A percentile compares a stretch with the other conserved stretches of the same genome.
Conservation (phyloP, 1,284 basidiomycete species). For the Boletellus sp. region DNA sequence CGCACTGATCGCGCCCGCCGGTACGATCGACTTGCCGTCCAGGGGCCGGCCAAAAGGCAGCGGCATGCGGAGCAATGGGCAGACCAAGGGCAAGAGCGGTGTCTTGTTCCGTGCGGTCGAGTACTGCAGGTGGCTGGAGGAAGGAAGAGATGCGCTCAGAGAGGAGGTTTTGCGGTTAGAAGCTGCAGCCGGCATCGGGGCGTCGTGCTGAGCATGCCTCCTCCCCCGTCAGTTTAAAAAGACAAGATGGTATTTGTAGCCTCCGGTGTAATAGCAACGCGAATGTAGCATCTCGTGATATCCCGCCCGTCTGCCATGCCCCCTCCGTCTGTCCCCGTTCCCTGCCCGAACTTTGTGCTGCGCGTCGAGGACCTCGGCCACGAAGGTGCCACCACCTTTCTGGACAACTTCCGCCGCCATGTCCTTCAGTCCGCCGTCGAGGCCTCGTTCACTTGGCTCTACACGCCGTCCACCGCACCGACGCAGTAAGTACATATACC, state of each 20-base stretch:
- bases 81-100: constrained; percentile 75
- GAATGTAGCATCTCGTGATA: too few relatives aligned
- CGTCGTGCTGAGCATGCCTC: constrained; percentile 9
- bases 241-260: constrained; percentile 11
- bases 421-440: constrained; percentile 50
- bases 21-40: constrained; percentile 69
- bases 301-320: constrained; percentile 21
- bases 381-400: constrained; percentile 55
- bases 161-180: constrained; percentile 63
- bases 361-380: constrained; percentile 58
- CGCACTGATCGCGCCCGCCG: constrained; percentile 69
- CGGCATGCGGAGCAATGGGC: constrained; percentile 60
- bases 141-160: constrained; percentile 59
- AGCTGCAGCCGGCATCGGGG: constrained; percentile 48
- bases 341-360: constrained; percentile 56
- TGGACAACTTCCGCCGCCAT: constrained; percentile 45
- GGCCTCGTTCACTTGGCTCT: constrained; percentile 55
- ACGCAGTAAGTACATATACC: constrained; percentile 43
- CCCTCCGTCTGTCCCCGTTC: constrained; percentile 27
- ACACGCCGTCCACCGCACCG: constrained; percentile 55
- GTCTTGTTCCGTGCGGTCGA: constrained; percentile 78
- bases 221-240: not conserved
- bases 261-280: not conserved
- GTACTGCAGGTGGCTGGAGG: constrained; percentile 73
- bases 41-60: constrained; percentile 78